Evolutionary conservation across 208 protist species (phyloP), one percentile per base, ranked within the genome.

Genomic region (Acanthamoeba healyi): DNA sequence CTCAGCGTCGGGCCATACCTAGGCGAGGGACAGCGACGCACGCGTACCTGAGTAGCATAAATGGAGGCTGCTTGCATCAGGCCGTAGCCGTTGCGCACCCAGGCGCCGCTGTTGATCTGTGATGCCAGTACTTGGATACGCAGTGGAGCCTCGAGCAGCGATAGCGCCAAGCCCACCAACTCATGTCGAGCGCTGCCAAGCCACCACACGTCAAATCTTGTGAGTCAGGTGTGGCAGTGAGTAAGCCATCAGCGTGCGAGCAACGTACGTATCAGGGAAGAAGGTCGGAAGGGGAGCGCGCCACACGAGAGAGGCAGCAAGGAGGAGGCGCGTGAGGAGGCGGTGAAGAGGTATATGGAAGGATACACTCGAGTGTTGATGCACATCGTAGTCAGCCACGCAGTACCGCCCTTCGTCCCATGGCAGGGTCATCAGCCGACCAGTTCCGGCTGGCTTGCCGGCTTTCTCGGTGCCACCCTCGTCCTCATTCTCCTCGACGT

Each of bases 81-180:
- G 14, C 49, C 46, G 40, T 87, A 51, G 15, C 79, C 79, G 34
- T 87, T 87, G 79, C 79, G 79, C 24, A 87, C 79, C 79, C 79
- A 87, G 19, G 49, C 46, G 46, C 42, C 44, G 40, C 46, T 61
- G 40, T 26, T 63, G 79, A 56, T 29, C 49, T 87, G 42, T 5
- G 79, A 51, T 14, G 2, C 44, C 29, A 87, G 29, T n/a, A 87
- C 79, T 42, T 87, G 79, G 38, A 58, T 38, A 15, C 79, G 79
- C 79, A 87, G 34, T 9, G 79, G 79, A n/a, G 15, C 46, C 49
- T 87, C 79, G 17, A 58, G 29, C 29, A 87, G 49, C 24, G 49
- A 38, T 6, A 87, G 49, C 79, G 79, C 79, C 29, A n/a, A 44
- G 29, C 67, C 67, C 19, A 44, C 67, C 22, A 58, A 44, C 24